Base-by-base conservation (phyloP, 352 stramenopile genomes). In the Pythium inflatum region DNA sequence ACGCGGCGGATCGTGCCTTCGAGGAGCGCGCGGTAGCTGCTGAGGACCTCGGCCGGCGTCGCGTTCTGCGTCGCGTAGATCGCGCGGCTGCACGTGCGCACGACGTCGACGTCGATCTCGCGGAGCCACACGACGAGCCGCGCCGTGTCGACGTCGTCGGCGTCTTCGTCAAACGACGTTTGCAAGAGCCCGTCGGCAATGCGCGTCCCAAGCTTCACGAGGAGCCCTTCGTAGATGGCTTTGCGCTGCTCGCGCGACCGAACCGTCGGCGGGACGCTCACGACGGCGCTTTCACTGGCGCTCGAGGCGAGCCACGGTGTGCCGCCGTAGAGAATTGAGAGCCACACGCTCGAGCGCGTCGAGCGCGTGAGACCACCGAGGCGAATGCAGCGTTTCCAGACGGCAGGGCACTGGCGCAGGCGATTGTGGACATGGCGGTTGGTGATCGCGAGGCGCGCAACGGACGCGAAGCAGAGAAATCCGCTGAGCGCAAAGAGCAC, bases 21-120 rank as follows among this genome's bases (percentile, higher is more conserved):
- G 27, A 91, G 43, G 14, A 75, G 62, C 0, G 75, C 41, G 0
- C 68, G 68, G 28, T 73, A 43, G 68, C 70, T 25, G 24, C 43
- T 48, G 49, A 60, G 54, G n/a, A 38, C 49, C 27, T 63, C 56
- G 20, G 46, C 43, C 0, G 60, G 33, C 11, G 51, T 68, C 25
- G 58, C 59, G 36, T 28, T 41, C 36, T 68, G 24, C 20, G 36
- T 56, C 24, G 55, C 76, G 50, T 90, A 82, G 6, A 85, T 83
- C 14, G 77, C 79, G 25, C 81, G 87, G 63, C 86, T 78, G 65
- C 83, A 92, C 14, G 87, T 94, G 12, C 87, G 82, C 7, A 82
- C 78, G 22, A 94, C 87, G 68, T 94, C 87, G 13, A 93, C 81
- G 61, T 94, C 87, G 41, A 94, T 94, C 71, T 94, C 85, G 20